Percentiles rank a stretch among this genome's conserved stretches.
Conservation (phyloP, 768 basidiomycete genomes). For the Dentipellis sp. region DNA sequence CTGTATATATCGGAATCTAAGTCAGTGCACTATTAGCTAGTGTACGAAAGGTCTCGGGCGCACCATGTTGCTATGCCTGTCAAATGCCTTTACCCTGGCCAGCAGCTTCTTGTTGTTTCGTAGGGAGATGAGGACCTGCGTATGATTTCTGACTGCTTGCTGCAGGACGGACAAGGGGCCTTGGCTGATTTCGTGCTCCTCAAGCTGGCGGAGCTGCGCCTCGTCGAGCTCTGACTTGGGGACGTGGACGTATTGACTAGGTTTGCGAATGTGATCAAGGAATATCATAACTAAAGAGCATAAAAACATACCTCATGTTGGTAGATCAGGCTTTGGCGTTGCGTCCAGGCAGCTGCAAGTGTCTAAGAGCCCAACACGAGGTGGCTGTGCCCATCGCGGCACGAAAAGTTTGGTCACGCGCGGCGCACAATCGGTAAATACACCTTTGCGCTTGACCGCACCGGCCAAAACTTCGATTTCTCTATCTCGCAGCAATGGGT, state of each 20-base stretch:
- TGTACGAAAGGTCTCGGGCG: conserved; percentile 18
- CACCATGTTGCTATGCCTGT: conserved; percentile 98
- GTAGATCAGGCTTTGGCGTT: neutral
- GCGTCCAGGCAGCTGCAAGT: too few species aligned
- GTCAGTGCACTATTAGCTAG: conserved; percentile 3
- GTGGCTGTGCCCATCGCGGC: conserved; percentile 12
- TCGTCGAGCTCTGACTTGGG: conserved; percentile 97
- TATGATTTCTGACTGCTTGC: conserved; percentile 94
- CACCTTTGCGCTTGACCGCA: too few species aligned
- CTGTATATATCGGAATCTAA: conserved; percentile 28
- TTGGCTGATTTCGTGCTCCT: conserved; percentile 98
- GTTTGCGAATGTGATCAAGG: neutral
- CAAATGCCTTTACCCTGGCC: conserved; percentile 95
- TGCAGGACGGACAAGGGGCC: conserved; percentile 95
- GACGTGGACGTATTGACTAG: conserved; percentile 92
- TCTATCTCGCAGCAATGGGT: conserved; percentile 40
- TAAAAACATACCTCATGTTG: conserved; percentile 12
- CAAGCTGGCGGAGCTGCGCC: conserved; percentile 88
- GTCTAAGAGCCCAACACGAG: conserved; percentile 1
- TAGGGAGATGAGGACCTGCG: conserved; percentile 94
- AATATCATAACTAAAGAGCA: neutral
- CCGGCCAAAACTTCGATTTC: too few species aligned
- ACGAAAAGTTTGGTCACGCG: conserved; percentile 21
- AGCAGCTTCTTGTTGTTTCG: conserved; percentile 98
- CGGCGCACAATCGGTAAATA: too few species aligned